These are phyloP conservation scores for Botryococcus braunii DNA, from an alignment of 163 green algal genomes.

Conservation along the genomic window DNA sequence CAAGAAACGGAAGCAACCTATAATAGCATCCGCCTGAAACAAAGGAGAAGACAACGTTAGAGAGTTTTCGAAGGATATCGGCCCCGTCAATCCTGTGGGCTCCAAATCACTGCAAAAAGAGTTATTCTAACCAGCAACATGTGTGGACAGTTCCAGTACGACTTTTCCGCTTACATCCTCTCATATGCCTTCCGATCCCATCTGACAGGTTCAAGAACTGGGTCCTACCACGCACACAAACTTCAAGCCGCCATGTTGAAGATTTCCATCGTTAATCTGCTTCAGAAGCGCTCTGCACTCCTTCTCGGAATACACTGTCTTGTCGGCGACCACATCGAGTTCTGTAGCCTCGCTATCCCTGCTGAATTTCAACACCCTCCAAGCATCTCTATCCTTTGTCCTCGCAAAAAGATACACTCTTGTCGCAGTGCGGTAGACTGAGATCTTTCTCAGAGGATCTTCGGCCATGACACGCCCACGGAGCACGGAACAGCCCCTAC, in stretches of 20 bases:
- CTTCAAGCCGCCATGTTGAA: conserved; percentile 49
- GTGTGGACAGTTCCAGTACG: background rate
- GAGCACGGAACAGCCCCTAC: no score
- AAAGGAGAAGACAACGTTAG: background rate
- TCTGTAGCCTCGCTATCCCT: conserved; percentile 4
- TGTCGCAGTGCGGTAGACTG: conserved; percentile 13
- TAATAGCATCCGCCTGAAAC: conserved; percentile 57
- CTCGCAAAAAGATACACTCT: conserved; percentile 23
- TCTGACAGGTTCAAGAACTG: background rate
- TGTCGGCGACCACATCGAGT: conserved; percentile 40
- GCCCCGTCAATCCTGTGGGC: background rate
- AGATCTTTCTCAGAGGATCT: conserved; percentile 11
- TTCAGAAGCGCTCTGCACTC: conserved; percentile 39
- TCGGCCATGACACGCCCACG: no score
- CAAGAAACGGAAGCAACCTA: conserved; percentile 81
- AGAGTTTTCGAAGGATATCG: background rate
- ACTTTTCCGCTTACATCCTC: background rate
- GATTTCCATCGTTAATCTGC: conserved; percentile 48
- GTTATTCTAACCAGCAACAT: background rate
- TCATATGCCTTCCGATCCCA: background rate
- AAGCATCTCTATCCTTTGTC: conserved; percentile 4
- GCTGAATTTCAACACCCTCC: conserved; percentile 28
- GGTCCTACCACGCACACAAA: conserved; percentile 48
- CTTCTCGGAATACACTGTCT: conserved; percentile 32
- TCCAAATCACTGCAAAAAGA: background rate